Base-by-base conservation (phyloP, 805 yeast genomes). In the Maudiozyma saulgeensis region DNA sequence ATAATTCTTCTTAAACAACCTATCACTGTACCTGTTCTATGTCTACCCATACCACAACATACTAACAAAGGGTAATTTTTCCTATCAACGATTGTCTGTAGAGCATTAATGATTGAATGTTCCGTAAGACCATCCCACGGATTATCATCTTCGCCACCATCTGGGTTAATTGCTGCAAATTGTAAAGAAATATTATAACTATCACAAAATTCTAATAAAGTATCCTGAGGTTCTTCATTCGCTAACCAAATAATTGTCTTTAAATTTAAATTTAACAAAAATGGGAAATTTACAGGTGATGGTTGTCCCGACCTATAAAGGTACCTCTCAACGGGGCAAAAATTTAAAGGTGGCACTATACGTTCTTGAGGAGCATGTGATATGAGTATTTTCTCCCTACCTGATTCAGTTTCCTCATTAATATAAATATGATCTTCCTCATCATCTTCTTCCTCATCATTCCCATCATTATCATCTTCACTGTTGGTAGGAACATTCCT, bases 31-130 rank as follows among this genome's bases (percentile, higher is more conserved):
- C 99, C 99, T 0, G 98, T 90, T 55, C 99, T 75, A 66, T 91
- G 99, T 56, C 99, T 74, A 0, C 99, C 99, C 99, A 93, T 93
- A 13, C 97, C 96, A 60, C 98, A 93, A 66, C 98, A 93, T 4
- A 90, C 90, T 46, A 93, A 70, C 53, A 93, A 59, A 0, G 99
- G 98, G 60, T 87, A 87, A 63, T 81, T 80, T n/a, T 78, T 75
- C 53, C 76, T 76, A 57, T 87, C 78, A 42, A 82, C 78, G 18
- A 91, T 84, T 34, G 88, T 74, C 53, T 82, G 84, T 53, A 91
- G 68, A 0, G 96, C 95, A 52, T 80, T 81, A 26, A 79, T 78
- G 47, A 91, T 88, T 21, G 95, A 80, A 41, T 79, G 75, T 61
- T 89, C 96, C 18, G 89, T 86, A 35, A 91, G 72, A 11, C 96